Percentiles rank a stretch among this genome's conserved stretches.
These are phyloP conservation scores for Hemileccinum rubropunctum DNA, from an alignment of 768 basidiomycete species.

Conservation along the genomic window DNA sequence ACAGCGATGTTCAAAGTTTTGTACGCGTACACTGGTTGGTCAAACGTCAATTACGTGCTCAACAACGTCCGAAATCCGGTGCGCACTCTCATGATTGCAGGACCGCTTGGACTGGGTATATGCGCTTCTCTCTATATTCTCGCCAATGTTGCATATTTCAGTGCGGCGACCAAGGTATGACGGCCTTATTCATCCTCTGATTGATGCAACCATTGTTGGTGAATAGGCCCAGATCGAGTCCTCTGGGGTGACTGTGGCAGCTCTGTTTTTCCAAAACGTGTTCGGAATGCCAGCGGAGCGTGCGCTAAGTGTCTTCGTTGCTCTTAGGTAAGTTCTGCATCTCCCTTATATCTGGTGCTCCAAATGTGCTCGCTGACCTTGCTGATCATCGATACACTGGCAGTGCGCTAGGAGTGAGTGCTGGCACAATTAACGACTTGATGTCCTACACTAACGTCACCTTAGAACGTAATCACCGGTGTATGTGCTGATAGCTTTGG, in stretches of 20 bases:
- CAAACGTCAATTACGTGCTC: slow-evolving; percentile 55
- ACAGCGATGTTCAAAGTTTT: slow-evolving; percentile 61
- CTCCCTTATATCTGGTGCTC: not conserved
- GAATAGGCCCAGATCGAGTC: slow-evolving; percentile 42
- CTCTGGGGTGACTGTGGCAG: slow-evolving; percentile 55
- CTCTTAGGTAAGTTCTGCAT: slow-evolving; percentile 42
- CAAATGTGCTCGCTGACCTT: not conserved
- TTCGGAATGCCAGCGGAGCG: slow-evolving; percentile 52
- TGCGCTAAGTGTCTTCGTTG: slow-evolving; percentile 56
- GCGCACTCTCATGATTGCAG: slow-evolving; percentile 60
- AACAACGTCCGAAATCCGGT: slow-evolving; percentile 61
- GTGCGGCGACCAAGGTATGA: slow-evolving; percentile 29
- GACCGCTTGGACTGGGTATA: slow-evolving; percentile 54
- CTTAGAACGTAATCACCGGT: slow-evolving; percentile 32
- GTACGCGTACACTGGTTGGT: slow-evolving; percentile 49
- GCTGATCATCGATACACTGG: too few relatives aligned
- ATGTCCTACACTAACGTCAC: slow-evolving; percentile 1
- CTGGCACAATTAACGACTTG: not conserved
- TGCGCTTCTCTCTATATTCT: slow-evolving; percentile 52
- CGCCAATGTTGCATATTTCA: slow-evolving; percentile 58
- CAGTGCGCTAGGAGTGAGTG: slow-evolving; percentile 37
- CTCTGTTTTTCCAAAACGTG: slow-evolving; percentile 57
- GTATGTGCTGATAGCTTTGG: slow-evolving; percentile 12
- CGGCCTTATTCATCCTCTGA: not conserved
- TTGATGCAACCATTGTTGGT: not conserved